Evolutionary conservation across 2,329 filamentous ascomycete species (phyloP).

Genomic region (Neonectria magnoliae): DNA sequence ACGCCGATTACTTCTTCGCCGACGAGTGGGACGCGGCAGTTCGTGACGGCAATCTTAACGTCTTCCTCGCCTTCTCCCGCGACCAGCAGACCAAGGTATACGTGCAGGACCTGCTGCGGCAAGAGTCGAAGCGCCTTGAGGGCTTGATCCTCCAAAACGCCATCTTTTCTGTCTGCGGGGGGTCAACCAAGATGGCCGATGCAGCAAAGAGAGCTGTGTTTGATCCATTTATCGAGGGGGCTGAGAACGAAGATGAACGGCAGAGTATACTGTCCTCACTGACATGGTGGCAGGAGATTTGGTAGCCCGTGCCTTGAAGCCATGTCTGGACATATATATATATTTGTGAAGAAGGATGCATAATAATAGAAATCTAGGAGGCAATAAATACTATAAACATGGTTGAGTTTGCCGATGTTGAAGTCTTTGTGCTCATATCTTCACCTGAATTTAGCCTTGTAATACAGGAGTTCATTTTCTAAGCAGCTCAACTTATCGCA

Average conservation of each 20-base stretch:
- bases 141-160: slow-evolving; percentile 51
- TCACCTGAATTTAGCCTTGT: neutral
- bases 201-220: slow-evolving; percentile 63
- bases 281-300: slow-evolving; percentile 69
- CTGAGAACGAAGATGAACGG: slow-evolving; percentile 50
- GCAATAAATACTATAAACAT: neutral
- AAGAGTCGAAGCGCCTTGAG: slow-evolving; percentile 49
- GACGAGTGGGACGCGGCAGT: slow-evolving; percentile 72
- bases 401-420: neutral
- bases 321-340: neutral
- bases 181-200: slow-evolving; percentile 67
- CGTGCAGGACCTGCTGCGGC: slow-evolving; percentile 64
- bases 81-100: slow-evolving; percentile 62
- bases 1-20: slow-evolving; percentile 83
- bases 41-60: slow-evolving; percentile 37
- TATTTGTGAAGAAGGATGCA: neutral
- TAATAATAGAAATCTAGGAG: neutral
- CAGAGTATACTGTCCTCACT: slow-evolving; percentile 49
- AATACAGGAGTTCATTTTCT: neutral
- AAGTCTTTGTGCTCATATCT: neutral
- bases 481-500: too few relatives aligned
- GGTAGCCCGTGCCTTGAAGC: slow-evolving; percentile 50
- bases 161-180: slow-evolving; percentile 65
- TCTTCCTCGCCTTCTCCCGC: slow-evolving; percentile 61
- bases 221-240: slow-evolving; percentile 56